These are phyloP conservation scores for Coemansia sp. DNA, from an alignment of 192 early-diverging fungal species.

Conservation along the genomic window DNA sequence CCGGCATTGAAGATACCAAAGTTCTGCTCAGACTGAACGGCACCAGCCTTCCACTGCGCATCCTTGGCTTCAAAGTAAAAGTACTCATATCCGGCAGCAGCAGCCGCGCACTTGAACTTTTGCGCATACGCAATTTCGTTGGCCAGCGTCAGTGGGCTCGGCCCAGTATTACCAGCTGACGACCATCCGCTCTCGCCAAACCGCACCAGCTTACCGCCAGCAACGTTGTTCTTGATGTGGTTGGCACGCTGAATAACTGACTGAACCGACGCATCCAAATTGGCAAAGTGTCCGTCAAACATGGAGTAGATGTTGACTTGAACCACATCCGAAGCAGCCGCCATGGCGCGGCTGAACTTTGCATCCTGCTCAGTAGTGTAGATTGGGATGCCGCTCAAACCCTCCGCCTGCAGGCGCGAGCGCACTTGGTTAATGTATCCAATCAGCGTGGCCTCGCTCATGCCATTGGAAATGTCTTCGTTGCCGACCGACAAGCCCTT, in stretches of 20 bases:
- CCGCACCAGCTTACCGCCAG: constrained; percentile 38
- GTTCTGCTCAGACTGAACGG: constrained; percentile 33
- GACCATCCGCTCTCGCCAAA: constrained; percentile 54
- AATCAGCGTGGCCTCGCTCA: constrained; percentile 41
- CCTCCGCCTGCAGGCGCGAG: constrained; percentile 39
- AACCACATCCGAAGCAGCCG: constrained; percentile 36
- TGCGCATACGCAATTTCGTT: constrained; percentile 35
- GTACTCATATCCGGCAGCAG: constrained; percentile 27
- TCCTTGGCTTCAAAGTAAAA: constrained; percentile 59
- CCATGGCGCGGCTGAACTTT: constrained; percentile 30
- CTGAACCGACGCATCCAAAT: constrained; percentile 32
- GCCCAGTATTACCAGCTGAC: constrained; percentile 38
- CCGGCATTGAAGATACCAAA: constrained; percentile 40
- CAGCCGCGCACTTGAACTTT: constrained; percentile 44
- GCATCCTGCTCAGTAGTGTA: constrained; percentile 52
- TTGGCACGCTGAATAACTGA: constrained; percentile 46
- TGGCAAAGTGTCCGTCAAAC: constrained; percentile 36
- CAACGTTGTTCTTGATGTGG: constrained; percentile 24
- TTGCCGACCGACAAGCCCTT: constrained; percentile 54
- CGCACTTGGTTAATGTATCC: constrained; percentile 51
- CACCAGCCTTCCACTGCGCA: constrained; percentile 43
- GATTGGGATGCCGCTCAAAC: constrained; percentile 44
- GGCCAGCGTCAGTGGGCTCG: constrained; percentile 32
- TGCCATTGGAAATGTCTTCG: constrained; percentile 45
- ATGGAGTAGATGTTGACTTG: constrained; percentile 55